Evolutionary conservation across 768 basidiomycete genomes (phyloP).

Genomic region (Pulveroboletus sp.): DNA sequence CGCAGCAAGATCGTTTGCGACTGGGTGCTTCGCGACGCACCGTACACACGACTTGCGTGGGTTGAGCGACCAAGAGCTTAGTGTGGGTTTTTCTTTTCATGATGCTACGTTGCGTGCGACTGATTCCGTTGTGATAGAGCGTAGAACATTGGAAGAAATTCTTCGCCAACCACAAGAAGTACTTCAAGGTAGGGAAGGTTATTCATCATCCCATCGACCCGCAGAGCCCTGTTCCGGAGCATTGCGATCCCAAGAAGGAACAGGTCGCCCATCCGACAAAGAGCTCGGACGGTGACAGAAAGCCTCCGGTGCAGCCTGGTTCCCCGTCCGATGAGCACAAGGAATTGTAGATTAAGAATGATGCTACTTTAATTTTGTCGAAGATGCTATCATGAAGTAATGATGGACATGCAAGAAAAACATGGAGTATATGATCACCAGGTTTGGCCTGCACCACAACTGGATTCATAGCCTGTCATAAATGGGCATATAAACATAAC

Average conservation of each 20-base stretch:
- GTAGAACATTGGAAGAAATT: constrained; percentile 88
- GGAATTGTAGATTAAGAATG: constrained; percentile 30
- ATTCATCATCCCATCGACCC: constrained; percentile 76
- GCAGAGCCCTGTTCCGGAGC: constrained; percentile 64
- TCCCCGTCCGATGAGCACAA: constrained; percentile 15
- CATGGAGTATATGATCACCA: constrained; percentile 18
- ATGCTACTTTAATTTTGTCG: constrained; percentile 10
- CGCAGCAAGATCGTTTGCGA: constrained; percentile 89
- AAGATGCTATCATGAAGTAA: constrained; percentile 16
- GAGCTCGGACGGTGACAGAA: constrained; percentile 25
- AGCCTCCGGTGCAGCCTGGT: constrained; percentile 26
- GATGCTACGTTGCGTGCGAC: background rate
- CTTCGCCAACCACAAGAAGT: constrained; percentile 78
- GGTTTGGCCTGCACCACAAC: background rate
- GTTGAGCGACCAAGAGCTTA: constrained; percentile 63
- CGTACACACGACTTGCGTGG: constrained; percentile 89
- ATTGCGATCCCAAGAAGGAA: constrained; percentile 65
- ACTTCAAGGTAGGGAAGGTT: constrained; percentile 74
- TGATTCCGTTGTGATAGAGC: constrained; percentile 41
- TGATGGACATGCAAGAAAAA: constrained; percentile 23
- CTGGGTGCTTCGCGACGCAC: constrained; percentile 90
- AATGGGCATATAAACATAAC: constrained; percentile 23
- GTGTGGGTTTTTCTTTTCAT: constrained; percentile 43
- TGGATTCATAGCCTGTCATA: constrained; percentile 22
- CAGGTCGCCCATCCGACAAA: constrained; percentile 26